phyloP scores from a whole-genome alignment of 345 rosid genomes.

The Gossypium thurberi region DNA sequence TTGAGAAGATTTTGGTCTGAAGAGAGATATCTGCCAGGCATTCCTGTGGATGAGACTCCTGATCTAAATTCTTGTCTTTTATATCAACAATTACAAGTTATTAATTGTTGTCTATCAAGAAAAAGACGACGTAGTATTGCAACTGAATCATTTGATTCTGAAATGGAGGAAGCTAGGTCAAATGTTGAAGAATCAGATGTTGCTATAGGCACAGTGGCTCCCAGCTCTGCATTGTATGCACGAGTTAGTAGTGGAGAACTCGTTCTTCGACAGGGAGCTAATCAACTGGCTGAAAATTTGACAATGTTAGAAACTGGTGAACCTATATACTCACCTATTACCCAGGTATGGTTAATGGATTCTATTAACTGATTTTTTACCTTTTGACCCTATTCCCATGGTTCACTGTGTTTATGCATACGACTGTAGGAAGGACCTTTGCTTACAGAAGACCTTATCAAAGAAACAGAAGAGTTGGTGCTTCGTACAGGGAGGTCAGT shows the following conservation, averaged over 20 bases:
- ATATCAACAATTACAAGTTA: conserved; percentile 81
- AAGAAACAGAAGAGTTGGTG: conserved; percentile 91
- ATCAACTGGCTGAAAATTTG: conserved; percentile 45
- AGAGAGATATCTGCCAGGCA: conserved; percentile 69
- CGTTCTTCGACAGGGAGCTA: conserved; percentile 68
- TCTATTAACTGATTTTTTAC: conserved; percentile 10
- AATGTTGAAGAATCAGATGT: conserved; percentile 32
- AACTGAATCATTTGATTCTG: conserved; percentile 60
- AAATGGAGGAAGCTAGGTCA: conserved; percentile 49
- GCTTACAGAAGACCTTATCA: conserved; percentile 91
- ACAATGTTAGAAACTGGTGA: conserved; percentile 91
- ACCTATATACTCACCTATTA: conserved; percentile 72
- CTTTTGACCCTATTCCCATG: conserved; percentile 6
- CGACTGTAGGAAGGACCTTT: conserved; percentile 75
- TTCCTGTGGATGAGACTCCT: conserved; percentile 63
- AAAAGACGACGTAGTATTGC: conserved; percentile 54
- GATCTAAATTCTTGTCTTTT: conserved; percentile 81
- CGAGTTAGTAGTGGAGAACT: conserved; percentile 58
- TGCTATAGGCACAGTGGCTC: conserved; percentile 20
- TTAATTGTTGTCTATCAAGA: conserved; percentile 85
- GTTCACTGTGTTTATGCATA: conserved; percentile 8
- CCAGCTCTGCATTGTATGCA: conserved; percentile 47
- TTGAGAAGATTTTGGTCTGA: conserved; percentile 74
- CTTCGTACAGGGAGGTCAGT: conserved; percentile 94
- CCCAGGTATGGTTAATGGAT: conserved; percentile 55